Evolutionary conservation across 2,329 filamentous ascomycete species (phyloP).

Genomic region (Alternaria tenuissima): DNA sequence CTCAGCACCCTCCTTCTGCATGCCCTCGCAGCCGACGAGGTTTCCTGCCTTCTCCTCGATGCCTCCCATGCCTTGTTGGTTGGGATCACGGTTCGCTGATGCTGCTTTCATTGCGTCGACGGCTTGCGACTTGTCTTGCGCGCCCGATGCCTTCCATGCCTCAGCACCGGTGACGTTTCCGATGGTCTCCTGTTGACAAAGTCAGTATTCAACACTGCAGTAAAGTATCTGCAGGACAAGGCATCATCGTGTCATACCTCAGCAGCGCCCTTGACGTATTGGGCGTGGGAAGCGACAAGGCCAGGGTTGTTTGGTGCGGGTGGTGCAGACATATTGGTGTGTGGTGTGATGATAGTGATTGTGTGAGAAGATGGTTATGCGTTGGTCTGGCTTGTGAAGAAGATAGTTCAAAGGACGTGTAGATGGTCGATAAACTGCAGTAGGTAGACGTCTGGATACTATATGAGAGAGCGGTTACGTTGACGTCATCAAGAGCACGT

Average conservation of each 20-base stretch:
- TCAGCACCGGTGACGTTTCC: slow-evolving; percentile 69
- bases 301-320: slow-evolving; percentile 58
- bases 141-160: slow-evolving; percentile 70
- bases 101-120: slow-evolving; percentile 70
- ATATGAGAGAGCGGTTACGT: slow-evolving; percentile 5
- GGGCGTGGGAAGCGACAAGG: slow-evolving; percentile 69
- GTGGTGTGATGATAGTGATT: background rate
- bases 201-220: background rate
- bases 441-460: background rate
- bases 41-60: slow-evolving; percentile 71
- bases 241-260: slow-evolving; percentile 59
- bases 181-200: slow-evolving; percentile 60
- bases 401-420: background rate
- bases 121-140: slow-evolving; percentile 69
- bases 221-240: background rate
- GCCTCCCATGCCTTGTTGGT: slow-evolving; percentile 65
- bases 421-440: background rate
- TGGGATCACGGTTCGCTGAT: slow-evolving; percentile 63
- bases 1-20: slow-evolving; percentile 60
- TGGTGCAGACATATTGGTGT: slow-evolving; percentile 30
- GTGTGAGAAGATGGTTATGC: background rate
- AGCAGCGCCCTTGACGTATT: slow-evolving; percentile 73
- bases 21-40: slow-evolving; percentile 72
- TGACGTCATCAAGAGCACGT: slow-evolving; percentile 20
- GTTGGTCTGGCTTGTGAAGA: background rate